Evolutionary conservation across 768 basidiomycete genomes (phyloP).

Genomic region (Rubroboletus satanas): DNA sequence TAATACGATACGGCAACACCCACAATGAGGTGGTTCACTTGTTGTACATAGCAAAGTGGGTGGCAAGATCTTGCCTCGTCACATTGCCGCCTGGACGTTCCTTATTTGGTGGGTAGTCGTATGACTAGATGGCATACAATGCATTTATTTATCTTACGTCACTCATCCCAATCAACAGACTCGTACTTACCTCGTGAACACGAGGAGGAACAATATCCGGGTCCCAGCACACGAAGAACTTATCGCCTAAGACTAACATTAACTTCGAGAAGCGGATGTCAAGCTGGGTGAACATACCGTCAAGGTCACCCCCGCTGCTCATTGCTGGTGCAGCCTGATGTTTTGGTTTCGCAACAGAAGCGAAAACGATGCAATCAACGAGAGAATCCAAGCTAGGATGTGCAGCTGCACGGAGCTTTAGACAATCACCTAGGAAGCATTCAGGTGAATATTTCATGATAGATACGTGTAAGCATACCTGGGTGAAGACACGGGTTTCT

Average conservation of each 20-base stretch:
- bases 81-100: conserved; percentile 47
- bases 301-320: conserved; percentile 67
- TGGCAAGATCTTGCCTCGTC: conserved; percentile 54
- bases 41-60: conserved; percentile 64
- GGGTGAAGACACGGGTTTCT: conserved; percentile 70
- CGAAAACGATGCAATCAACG: conserved; percentile 66
- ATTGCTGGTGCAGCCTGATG: conserved; percentile 63
- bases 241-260: conserved; percentile 44
- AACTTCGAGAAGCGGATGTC: background rate
- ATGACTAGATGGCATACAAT: conserved; percentile 40
- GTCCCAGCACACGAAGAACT: conserved; percentile 71
- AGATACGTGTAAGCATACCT: conserved; percentile 32
- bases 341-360: conserved; percentile 52
- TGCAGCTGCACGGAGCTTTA: conserved; percentile 59
- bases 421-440: conserved; percentile 46
- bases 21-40: conserved; percentile 37
- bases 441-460: background rate
- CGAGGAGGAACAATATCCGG: conserved; percentile 52
- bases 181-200: conserved; percentile 46
- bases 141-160: background rate
- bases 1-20: background rate
- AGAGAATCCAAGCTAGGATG: conserved; percentile 50
- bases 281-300: conserved; percentile 34
- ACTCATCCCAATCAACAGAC: background rate
- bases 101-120: conserved; percentile 63